These are phyloP conservation scores for Ceriops decandra DNA, from an alignment of 345 rosid genomes.

Conservation along the genomic window DNA sequence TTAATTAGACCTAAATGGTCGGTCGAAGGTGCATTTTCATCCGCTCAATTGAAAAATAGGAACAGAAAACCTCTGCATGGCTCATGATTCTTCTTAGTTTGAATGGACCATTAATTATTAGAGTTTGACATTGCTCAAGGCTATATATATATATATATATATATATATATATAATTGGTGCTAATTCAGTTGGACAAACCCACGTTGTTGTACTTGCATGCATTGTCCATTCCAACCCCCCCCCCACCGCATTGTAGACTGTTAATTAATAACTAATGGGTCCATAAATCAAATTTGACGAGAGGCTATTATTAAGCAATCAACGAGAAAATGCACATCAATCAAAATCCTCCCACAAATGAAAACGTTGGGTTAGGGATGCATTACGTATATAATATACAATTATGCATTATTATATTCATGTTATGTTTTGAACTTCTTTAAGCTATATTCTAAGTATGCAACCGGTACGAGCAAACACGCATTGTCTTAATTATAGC, in stretches of 20 bases:
- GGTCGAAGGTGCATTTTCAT: no score
- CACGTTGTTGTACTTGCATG: neutral
- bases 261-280: constrained; percentile 4
- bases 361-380: neutral
- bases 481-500: no score
- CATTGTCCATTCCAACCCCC: neutral
- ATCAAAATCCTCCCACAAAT: neutral
- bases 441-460: no score
- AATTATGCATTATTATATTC: neutral
- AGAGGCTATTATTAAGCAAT: neutral
- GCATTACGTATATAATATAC: neutral
- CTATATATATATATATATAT: no score
- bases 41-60: no score
- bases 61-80: no score
- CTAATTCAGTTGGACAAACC: neutral
- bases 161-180: no score
- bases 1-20: no score
- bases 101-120: neutral
- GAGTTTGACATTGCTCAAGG: neutral
- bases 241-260: neutral
- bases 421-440: no score
- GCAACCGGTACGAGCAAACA: no score
- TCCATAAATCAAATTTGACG: neutral
- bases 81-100: no score
- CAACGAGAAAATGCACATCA: neutral